phyloP scores from a whole-genome alignment of 1,139 yeast species.

The Magnusiomyces fungicola region DNA sequence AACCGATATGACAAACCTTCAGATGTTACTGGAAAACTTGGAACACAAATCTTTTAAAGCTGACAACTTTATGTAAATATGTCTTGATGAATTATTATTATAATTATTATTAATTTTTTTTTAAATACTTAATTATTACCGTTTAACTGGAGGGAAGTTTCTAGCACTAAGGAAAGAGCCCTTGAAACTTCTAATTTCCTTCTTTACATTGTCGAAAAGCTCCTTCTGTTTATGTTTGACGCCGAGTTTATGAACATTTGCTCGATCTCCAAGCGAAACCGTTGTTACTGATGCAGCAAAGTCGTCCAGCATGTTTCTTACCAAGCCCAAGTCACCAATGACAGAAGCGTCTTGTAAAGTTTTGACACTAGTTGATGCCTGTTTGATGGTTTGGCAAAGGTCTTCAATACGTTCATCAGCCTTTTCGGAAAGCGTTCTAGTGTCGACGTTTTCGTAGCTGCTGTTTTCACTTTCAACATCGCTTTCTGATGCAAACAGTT shows the following conservation, averaged over 20 bases:
- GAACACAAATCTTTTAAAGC: not conserved
- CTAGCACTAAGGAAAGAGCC: slow-evolving; percentile 26
- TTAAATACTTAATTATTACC: not conserved
- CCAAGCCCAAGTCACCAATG: not conserved
- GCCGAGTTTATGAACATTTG: slow-evolving; percentile 8
- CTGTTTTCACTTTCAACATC: not conserved
- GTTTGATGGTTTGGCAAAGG: not conserved
- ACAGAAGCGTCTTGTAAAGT: not conserved
- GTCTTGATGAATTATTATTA: not conserved
- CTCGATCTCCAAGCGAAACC: not conserved
- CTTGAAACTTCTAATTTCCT: slow-evolving; percentile 31
- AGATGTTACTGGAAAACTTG: not conserved
- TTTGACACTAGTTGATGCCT: not conserved
- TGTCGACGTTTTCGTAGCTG: not conserved
- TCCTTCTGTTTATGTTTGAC: slow-evolving; percentile 7
- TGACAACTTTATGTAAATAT: not conserved
- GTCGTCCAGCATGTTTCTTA: slow-evolving; percentile 1
- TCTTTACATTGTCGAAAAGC: slow-evolving; percentile 25
- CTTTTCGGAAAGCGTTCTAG: slow-evolving; percentile 1
- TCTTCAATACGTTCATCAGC: not conserved
- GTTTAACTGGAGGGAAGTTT: slow-evolving; percentile 11
- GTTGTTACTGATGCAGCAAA: not conserved
- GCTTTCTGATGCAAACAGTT: not conserved
- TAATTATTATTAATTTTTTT: too few species aligned
- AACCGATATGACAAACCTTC: not conserved